These are phyloP conservation scores for Chlorella variabilis DNA, from an alignment of 163 green algal species.

Conservation along the genomic window DNA sequence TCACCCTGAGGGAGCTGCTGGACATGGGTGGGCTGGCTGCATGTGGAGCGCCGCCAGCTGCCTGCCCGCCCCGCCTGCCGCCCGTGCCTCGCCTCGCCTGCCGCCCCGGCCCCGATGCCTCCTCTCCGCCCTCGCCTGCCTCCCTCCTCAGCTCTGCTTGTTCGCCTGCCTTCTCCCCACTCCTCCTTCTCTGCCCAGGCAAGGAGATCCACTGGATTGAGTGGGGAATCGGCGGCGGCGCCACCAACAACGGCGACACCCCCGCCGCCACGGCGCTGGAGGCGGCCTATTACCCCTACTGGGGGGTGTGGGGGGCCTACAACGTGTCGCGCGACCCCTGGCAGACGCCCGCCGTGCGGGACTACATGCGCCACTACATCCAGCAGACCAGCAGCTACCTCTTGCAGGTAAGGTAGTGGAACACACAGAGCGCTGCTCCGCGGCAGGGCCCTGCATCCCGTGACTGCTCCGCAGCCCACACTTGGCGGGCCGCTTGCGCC, in stretches of 20 bases:
- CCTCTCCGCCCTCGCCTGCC: no score
- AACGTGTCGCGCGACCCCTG: background rate
- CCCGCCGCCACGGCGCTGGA: background rate
- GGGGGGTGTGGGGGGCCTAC: conserved; percentile 10
- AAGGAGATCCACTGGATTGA: conserved; percentile 36
- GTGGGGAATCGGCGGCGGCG: conserved; percentile 28
- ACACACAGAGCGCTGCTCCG: no score
- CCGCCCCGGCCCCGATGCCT: no score
- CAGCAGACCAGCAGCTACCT: conserved; percentile 4
- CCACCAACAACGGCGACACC: conserved; percentile 5
- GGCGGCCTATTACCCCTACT: conserved; percentile 8
- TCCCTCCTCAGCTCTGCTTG: no score
- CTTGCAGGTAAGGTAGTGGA: conserved; percentile 1
- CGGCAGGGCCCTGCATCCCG: background rate
- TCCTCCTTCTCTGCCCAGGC: no score
- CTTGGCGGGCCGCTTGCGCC: no score
- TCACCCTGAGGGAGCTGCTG: conserved; percentile 17
- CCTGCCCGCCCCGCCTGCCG: background rate
- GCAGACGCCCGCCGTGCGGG: background rate
- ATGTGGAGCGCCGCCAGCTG: background rate
- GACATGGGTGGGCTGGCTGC: background rate
- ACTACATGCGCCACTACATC: conserved; percentile 25
- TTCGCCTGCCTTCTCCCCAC: no score
- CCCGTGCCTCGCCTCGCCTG: no score
- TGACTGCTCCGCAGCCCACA: background rate